phyloP scores from a whole-genome alignment of 139 green algal species.

The Choricystis sp. region DNA sequence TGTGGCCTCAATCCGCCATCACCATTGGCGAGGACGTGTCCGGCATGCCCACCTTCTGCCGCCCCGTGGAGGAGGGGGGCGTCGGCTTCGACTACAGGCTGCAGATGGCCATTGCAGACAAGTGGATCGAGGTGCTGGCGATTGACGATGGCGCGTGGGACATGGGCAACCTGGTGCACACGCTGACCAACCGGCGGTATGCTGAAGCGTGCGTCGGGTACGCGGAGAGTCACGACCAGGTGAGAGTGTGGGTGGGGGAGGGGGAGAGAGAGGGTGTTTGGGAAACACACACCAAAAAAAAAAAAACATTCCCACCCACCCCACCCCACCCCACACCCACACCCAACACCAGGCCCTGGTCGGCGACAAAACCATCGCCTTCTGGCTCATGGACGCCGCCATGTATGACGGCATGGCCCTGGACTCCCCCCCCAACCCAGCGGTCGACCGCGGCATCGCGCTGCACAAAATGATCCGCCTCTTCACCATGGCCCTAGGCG shows the following conservation, averaged over 20 bases:
- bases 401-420: slow-evolving; percentile 94
- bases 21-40: slow-evolving; percentile 91
- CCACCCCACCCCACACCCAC: too few species aligned
- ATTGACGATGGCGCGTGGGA: slow-evolving; percentile 73
- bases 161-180: slow-evolving; percentile 87
- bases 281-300: not conserved
- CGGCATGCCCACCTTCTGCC: slow-evolving; percentile 90
- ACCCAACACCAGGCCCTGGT: slow-evolving; percentile 89
- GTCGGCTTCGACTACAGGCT: slow-evolving; percentile 98
- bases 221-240: slow-evolving; percentile 87
- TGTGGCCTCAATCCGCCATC: slow-evolving; percentile 66
- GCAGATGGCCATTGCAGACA: slow-evolving; percentile 98
- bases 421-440: slow-evolving; percentile 10
- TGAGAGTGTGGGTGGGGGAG: too few species aligned
- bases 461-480: slow-evolving; percentile 94
- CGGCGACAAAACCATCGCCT: slow-evolving; percentile 96
- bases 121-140: slow-evolving; percentile 82
- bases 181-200: slow-evolving; percentile 86
- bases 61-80: slow-evolving; percentile 73
- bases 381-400: slow-evolving; percentile 97
- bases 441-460: slow-evolving; percentile 85
- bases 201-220: slow-evolving; percentile 85
- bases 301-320: not conserved
- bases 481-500: slow-evolving; percentile 83
- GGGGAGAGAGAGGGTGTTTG: not conserved